Percentiles rank a stretch among this genome's conserved stretches.
Conservation (phyloP, 73 alveolate species). For the Tetrahymena elliotti region DNA sequence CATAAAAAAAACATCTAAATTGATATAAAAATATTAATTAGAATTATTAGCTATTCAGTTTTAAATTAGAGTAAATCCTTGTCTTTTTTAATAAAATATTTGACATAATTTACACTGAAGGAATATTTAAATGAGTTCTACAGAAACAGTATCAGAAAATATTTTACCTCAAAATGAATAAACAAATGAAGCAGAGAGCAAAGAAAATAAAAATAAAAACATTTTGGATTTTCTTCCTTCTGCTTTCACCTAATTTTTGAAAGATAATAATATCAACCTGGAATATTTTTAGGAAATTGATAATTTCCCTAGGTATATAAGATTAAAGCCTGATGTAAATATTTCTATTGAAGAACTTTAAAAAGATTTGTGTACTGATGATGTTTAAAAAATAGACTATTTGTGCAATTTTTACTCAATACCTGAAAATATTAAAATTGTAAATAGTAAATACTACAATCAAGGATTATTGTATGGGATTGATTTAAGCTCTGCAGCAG, state of each 20-base stretch:
- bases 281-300: background rate
- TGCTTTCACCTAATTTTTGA: background rate
- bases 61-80: no score
- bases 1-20: no score
- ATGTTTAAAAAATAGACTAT: background rate
- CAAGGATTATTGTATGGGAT: slow-evolving; percentile 36
- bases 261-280: background rate
- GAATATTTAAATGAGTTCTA: background rate
- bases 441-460: background rate
- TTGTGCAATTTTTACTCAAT: slow-evolving; percentile 10
- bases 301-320: slow-evolving; percentile 3
- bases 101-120: background rate
- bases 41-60: no score
- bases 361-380: background rate
- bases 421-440: slow-evolving; percentile 17
- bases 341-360: background rate
- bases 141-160: background rate
- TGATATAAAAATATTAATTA: no score
- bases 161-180: background rate
- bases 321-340: slow-evolving; percentile 9
- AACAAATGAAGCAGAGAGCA: background rate
- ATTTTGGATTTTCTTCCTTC: background rate
- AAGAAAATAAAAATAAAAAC: background rate
- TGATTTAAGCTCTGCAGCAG: slow-evolving; percentile 37
- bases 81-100: no score